Base-by-base conservation (phyloP, 345 rosid species). In the Murraya paniculata region DNA sequence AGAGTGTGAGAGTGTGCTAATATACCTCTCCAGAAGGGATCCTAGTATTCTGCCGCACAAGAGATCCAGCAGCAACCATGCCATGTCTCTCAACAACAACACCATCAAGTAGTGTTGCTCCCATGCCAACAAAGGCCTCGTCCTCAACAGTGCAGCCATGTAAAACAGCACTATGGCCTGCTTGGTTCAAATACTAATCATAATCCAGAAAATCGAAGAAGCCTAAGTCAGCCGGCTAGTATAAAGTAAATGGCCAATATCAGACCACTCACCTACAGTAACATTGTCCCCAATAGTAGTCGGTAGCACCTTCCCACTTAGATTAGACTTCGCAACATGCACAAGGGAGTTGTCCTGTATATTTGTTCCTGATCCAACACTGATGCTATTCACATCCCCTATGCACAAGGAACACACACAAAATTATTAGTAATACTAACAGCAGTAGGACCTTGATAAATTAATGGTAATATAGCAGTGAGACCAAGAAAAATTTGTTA, bases 21-120 rank as follows among this genome's bases (percentile, higher is more conserved):
- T 50, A 78, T 90, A 93, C 99, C 98, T 95, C 97, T 65, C 98
- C 93, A 55, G 94, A 57, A 70, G 97, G 93, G 81, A 95, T 90
- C 85, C 80, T 90, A 45, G 96, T 87, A 81, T 93, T 95, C 88
- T 95, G 98, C 77, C 96, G 84, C 53, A 93, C 99, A 82, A 95
- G 99, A 68, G 99, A 90, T 81, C 99, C 99, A 77, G 97, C 99
- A 78, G 98, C 96, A 85, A 95, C 93, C 94, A 95, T 91, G 35
- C 84, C 91, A 87, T 93, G 89, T 85, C 90, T 92, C 86, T 92
- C 94, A 73, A 95, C 94, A 70, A 93, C 91, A 60, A 84, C 98
- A 60, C 97, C 98, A 56, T 95, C 98, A 82, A 95, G 96, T 69
- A 95, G 85, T 50, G 91, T 92, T 39, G 98, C 98, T 45, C 99